Evolutionary conservation across 2,329 filamentous ascomycete species (phyloP), one percentile per base, ranked within the genome.

Genomic region (Scedosporium dehoogii): DNA sequence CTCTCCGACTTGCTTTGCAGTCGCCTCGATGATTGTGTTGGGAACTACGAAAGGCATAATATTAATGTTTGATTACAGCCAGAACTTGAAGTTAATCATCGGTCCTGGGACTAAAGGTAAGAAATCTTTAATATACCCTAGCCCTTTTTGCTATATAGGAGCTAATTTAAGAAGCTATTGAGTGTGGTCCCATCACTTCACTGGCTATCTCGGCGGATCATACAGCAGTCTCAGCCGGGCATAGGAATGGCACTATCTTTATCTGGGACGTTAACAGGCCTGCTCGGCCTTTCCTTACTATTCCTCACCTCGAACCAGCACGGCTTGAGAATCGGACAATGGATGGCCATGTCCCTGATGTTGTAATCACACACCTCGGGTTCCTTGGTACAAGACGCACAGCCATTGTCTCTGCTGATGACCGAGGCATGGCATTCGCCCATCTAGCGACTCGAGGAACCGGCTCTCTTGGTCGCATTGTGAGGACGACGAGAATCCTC

Each of bases 401-500:
- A 14, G 94, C 96, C 3, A 80, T 99, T 4, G 92, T 97, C 10
- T 99, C 94, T 3, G 94, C 94, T 2, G 92, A 99, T 74, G 90
- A 96, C 69, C 85, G 85, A 58, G 94, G 96, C 21, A 99, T 99
- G 96, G 93, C 94, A 0, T 99, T 99, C 73, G 97, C 94, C 3
- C 96, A 99, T 74, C 82, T 99, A 9, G 96, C 94, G 9, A 96
- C 91, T 9, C 83, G 96, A 68, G 96, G 94, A 1, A 88, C 96
- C 44, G 94, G 94, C 3, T 84, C 92, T 25, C 82, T 99, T 23
- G 92, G 89, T 5, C 85, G 94, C 63, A 88, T 86, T 0, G 89
- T 99, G 57, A 96, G 91, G 75, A 96, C 91, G 0, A 93, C 90
- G 2, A 84, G 96, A 64, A 92, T 99, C 64, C 77, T 99, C 5